Evolutionary conservation across 768 basidiomycete genomes (phyloP).

Genomic region (Arthromyces matolae): DNA sequence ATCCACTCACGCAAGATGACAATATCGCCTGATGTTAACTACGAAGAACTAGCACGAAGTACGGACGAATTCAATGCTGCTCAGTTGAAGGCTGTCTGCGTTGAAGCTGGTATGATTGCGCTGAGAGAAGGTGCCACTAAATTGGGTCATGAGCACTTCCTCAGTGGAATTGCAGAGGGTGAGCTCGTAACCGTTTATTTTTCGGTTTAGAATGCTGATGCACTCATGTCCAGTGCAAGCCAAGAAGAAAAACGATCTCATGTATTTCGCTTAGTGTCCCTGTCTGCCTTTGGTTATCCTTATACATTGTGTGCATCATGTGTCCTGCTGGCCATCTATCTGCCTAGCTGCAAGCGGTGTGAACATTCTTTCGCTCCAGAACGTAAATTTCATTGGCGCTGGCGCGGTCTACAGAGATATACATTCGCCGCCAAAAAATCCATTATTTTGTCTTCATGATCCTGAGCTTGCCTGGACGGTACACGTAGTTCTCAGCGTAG

Average conservation of each 20-base stretch:
- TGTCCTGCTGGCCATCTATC: no score
- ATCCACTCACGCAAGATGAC: conserved; percentile 98
- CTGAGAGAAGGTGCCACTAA: conserved; percentile 88
- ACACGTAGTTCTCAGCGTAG: conserved; percentile 89
- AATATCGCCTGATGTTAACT: conserved; percentile 85
- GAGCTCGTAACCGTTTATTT: conserved; percentile 20
- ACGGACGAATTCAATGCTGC: conserved; percentile 99
- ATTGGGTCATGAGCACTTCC: conserved; percentile 91
- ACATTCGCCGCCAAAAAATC: no score
- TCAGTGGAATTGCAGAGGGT: conserved; percentile 89
- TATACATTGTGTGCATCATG: not conserved
- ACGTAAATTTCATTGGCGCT: no score
- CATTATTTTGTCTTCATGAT: conserved; percentile 89
- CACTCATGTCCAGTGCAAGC: conserved; percentile 71
- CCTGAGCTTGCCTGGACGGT: conserved; percentile 74
- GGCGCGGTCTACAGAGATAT: no score
- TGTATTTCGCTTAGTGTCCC: conserved; percentile 77
- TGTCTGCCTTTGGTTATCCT: not conserved
- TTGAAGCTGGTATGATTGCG: conserved; percentile 99
- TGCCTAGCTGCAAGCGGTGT: no score
- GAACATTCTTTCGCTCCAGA: not conserved
- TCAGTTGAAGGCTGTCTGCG: conserved; percentile 95
- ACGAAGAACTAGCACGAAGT: conserved; percentile 91
- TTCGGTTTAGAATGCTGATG: conserved; percentile 2
- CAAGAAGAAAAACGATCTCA: conserved; percentile 98